Percentiles rank a stretch among this genome's conserved stretches.
Conservation (phyloP, 2,329 filamentous ascomycete genomes). For the Waltergamsia citrina region DNA sequence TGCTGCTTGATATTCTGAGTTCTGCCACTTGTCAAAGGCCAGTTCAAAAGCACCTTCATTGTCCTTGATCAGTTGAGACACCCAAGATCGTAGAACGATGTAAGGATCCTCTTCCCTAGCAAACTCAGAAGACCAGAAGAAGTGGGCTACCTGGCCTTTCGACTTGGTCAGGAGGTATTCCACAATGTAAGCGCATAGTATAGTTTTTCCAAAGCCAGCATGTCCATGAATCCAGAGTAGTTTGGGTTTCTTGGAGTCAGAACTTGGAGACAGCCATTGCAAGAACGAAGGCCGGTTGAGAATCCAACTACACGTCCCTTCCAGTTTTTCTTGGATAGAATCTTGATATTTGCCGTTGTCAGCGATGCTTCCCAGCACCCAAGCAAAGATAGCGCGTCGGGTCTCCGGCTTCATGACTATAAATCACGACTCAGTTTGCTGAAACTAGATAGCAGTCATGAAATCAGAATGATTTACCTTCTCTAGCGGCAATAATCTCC, state of each 20-base stretch:
- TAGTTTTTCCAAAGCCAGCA: slow-evolving; percentile 21
- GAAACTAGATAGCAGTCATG: too few species aligned
- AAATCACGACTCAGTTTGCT: too few species aligned
- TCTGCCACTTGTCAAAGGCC: slow-evolving; percentile 1
- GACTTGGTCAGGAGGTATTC: slow-evolving; percentile 8
- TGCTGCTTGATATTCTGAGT: slow-evolving; percentile 4
- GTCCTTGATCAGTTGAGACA: slow-evolving; percentile 10
- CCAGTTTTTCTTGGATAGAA: slow-evolving; percentile 9
- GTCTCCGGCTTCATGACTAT: too few species aligned
- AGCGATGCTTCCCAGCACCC: slow-evolving; percentile 7
- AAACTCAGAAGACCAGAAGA: slow-evolving; percentile 21
- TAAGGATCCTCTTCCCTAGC: slow-evolving; percentile 15
- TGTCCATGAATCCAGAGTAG: slow-evolving; percentile 20
- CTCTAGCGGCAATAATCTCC: too few species aligned
- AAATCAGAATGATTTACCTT: too few species aligned
- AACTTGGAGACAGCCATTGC: slow-evolving; percentile 10
- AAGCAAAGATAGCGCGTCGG: slow-evolving; percentile 9
- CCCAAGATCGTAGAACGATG: slow-evolving; percentile 17
- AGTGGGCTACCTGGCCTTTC: slow-evolving; percentile 10
- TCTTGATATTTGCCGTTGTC: slow-evolving; percentile 10
- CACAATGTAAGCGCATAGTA: slow-evolving; percentile 17
- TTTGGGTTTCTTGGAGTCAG: slow-evolving; percentile 2
- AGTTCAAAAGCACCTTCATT: slow-evolving; percentile 8
- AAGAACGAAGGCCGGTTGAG: slow-evolving; percentile 7
- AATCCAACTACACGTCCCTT: slow-evolving; percentile 17